phyloP scores from a whole-genome alignment of 768 basidiomycete species.

The Tulasnella calospora region DNA sequence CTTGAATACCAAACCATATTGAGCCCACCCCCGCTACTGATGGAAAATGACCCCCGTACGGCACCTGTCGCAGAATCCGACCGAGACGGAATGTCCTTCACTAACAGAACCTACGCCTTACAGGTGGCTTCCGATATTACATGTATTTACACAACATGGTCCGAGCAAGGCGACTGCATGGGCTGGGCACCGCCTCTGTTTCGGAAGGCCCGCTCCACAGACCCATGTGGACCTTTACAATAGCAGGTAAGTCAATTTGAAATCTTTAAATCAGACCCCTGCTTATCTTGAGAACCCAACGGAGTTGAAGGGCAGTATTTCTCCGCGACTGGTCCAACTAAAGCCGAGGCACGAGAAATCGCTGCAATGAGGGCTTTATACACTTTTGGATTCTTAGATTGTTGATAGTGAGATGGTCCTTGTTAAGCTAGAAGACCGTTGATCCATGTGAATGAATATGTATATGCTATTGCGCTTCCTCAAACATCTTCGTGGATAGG shows the following conservation, averaged over 20 bases:
- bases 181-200: background rate
- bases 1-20: background rate
- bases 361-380: background rate
- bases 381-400: background rate
- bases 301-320: background rate
- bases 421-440: no score
- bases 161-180: background rate
- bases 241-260: background rate
- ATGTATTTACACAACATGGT: background rate
- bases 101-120: background rate
- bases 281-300: background rate
- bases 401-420: background rate
- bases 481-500: no score
- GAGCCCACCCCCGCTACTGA: background rate
- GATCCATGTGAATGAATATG: no score
- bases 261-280: background rate
- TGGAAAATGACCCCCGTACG: background rate
- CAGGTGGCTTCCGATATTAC: background rate
- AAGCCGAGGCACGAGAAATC: background rate
- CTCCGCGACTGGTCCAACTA: background rate
- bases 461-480: no score
- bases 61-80: background rate
- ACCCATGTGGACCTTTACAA: background rate
- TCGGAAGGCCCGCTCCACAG: background rate
- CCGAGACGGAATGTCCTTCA: background rate